phyloP scores from a whole-genome alignment of 495 filamentous ascomycete genomes.

The Aspergillus incahuasiensis region DNA sequence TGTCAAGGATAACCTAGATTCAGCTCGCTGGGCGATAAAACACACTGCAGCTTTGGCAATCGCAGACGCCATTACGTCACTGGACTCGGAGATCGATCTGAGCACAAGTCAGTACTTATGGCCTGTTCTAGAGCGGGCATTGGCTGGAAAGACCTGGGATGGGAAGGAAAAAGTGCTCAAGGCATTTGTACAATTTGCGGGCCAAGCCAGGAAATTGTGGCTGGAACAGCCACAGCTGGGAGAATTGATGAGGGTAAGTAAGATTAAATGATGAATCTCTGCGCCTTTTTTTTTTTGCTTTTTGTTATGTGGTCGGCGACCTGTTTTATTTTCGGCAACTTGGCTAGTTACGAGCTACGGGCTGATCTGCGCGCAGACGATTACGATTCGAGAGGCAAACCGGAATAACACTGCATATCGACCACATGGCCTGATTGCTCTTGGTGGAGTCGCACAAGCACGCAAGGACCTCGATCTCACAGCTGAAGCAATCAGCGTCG shows the following conservation, averaged over 20 bases:
- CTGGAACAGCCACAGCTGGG: constrained; percentile 40
- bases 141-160: constrained; percentile 85
- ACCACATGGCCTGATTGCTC: constrained; percentile 63
- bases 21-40: constrained; percentile 81
- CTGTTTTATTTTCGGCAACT: constrained; percentile 1
- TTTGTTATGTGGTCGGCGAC: neutral
- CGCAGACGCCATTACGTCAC: constrained; percentile 63
- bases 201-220: constrained; percentile 58
- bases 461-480: constrained; percentile 65
- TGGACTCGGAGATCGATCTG: constrained; percentile 53
- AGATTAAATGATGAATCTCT: constrained; percentile 16
- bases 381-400: constrained; percentile 82
- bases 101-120: constrained; percentile 62
- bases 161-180: constrained; percentile 88
- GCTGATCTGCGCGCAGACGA: constrained; percentile 30
- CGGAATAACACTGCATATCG: constrained; percentile 79
- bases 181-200: constrained; percentile 73
- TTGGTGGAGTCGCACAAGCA: constrained; percentile 65
- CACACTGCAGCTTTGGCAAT: constrained; percentile 79
- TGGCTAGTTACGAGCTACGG: constrained; percentile 2
- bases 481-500: constrained; percentile 59
- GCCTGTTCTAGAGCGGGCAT: constrained; percentile 73
- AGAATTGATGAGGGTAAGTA: constrained; percentile 50
- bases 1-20: constrained; percentile 60
- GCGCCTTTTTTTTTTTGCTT: neutral